Evolutionary conservation across 2,329 filamentous ascomycete genomes (phyloP).

Genomic region (Domatiomyces catenatus): DNA sequence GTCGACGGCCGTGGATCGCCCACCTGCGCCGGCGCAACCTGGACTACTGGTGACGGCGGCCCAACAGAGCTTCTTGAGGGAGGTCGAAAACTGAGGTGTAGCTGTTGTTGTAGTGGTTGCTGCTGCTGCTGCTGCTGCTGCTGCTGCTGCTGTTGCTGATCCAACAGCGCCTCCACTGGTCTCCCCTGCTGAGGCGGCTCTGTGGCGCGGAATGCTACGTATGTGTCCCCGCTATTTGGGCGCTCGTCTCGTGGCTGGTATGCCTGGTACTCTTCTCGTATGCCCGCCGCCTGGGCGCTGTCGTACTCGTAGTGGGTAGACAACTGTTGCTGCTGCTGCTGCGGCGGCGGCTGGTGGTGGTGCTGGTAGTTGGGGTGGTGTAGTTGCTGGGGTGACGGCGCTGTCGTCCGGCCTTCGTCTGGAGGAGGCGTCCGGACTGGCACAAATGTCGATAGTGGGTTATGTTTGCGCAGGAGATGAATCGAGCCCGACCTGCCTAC

Average conservation of each 20-base stretch:
- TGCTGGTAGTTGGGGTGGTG: background rate
- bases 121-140: slow-evolving; percentile 8
- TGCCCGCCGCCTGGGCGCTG: slow-evolving; percentile 10
- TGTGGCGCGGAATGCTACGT: background rate
- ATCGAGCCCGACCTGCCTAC: slow-evolving; percentile 14
- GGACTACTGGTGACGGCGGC: slow-evolving; percentile 21
- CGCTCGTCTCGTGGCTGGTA: slow-evolving; percentile 7
- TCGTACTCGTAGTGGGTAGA: slow-evolving; percentile 15
- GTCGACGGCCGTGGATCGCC: slow-evolving; percentile 11
- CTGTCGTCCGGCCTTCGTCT: slow-evolving; percentile 6
- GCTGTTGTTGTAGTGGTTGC: slow-evolving; percentile 8
- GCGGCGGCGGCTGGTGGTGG: slow-evolving; percentile 6
- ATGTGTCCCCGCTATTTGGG: background rate
- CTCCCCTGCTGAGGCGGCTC: slow-evolving; percentile 8
- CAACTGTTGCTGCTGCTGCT: slow-evolving; percentile 9
- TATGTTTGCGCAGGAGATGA: slow-evolving; percentile 13
- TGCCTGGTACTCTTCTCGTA: slow-evolving; percentile 11
- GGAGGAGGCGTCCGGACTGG: slow-evolving; percentile 1
- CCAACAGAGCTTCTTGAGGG: slow-evolving; percentile 24
- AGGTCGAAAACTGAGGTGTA: slow-evolving; percentile 20
- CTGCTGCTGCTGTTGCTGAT: slow-evolving; percentile 23
- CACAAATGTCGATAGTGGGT: background rate
- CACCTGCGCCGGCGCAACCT: slow-evolving; percentile 10
- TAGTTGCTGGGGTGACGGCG: slow-evolving; percentile 5
- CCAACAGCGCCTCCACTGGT: slow-evolving; percentile 9